These are phyloP conservation scores for Urostyla sp. DNA, from an alignment of 73 alveolate genomes.

Conservation along the genomic window DNA sequence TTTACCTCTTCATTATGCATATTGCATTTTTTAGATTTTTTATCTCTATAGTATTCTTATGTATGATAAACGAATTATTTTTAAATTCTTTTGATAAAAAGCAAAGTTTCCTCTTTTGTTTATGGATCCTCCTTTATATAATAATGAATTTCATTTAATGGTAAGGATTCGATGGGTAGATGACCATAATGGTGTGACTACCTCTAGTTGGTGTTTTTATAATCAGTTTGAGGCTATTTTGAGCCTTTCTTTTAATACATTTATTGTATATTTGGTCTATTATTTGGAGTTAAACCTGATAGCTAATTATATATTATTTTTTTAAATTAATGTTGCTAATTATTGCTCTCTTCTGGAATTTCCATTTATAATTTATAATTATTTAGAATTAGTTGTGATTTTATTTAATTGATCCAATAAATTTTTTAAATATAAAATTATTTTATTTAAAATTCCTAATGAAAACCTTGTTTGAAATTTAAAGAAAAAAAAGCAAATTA, in stretches of 20 bases:
- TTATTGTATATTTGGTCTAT: too few relatives aligned
- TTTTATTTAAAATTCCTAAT: too few relatives aligned
- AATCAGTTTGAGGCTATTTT: not conserved
- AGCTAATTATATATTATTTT: too few relatives aligned
- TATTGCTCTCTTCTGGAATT: too few relatives aligned
- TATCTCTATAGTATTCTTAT: constrained; percentile 47
- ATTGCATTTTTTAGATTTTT: constrained; percentile 40
- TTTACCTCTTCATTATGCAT: constrained; percentile 13
- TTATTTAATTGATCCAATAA: too few relatives aligned
- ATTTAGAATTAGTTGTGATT: too few relatives aligned
- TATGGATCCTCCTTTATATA: not conserved
- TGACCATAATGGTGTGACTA: not conserved
- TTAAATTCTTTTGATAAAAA: constrained; percentile 13
- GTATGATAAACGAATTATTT: constrained; percentile 33
- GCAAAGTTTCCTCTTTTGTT: constrained; percentile 19
- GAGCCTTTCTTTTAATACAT: not conserved
- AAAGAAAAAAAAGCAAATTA: constrained; percentile 3
- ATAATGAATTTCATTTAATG: not conserved
- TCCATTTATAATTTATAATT: too few relatives aligned
- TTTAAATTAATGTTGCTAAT: too few relatives aligned
- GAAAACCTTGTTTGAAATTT: too few relatives aligned
- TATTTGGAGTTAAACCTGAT: too few relatives aligned
- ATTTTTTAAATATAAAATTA: constrained; percentile 19
- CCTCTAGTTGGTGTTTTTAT: constrained; percentile 1
- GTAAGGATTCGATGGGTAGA: constrained; percentile 26